phyloP scores from a whole-genome alignment of 495 filamentous ascomycete species.

The Neurospora discreta region DNA sequence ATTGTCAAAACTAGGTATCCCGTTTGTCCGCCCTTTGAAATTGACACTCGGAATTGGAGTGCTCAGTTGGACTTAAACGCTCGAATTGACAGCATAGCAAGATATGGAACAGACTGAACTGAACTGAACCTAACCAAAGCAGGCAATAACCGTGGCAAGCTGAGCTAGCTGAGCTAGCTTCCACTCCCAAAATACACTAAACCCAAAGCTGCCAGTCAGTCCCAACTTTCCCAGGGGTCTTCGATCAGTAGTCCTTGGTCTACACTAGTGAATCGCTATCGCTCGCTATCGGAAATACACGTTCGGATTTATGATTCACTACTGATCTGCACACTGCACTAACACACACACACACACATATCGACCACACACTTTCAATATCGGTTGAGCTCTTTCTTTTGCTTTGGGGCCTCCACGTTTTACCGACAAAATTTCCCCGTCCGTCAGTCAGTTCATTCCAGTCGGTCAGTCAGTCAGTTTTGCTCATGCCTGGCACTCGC shows the following conservation, averaged over 20 bases:
- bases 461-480: not conserved
- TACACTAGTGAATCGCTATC: not conserved
- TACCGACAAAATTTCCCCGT: not conserved
- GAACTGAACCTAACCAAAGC: not conserved
- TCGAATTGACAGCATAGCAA: not conserved
- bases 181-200: not conserved
- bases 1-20: not conserved
- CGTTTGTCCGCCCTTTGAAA: not conserved
- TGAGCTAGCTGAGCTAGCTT: not conserved
- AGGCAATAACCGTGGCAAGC: not conserved
- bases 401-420: not conserved
- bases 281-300: not conserved
- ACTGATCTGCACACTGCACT: not conserved
- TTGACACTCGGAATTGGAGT: not conserved
- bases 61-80: not conserved
- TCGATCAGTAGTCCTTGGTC: not conserved
- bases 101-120: not conserved
- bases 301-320: not conserved
- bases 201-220: not conserved
- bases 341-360: not conserved
- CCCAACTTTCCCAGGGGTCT: not conserved
- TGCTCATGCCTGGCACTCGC: not conserved
- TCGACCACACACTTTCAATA: not conserved
- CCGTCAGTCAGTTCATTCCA: not conserved
- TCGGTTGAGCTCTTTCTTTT: not conserved